phyloP scores from a whole-genome alignment of 371 early-diverging fungal genomes.

The Gilbertella persicaria region DNA sequence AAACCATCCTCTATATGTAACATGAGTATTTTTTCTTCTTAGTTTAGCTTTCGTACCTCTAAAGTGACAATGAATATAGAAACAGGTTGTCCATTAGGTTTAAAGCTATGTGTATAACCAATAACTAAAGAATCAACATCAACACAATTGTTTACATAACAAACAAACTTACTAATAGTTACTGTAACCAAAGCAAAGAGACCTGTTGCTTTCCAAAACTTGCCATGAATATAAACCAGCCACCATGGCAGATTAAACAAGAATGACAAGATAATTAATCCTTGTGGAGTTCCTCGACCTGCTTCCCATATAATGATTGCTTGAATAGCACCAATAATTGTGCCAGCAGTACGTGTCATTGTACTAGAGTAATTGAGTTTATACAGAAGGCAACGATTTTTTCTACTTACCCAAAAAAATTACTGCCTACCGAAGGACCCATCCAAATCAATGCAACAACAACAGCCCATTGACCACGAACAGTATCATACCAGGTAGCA shows the following conservation, averaged over 20 bases:
- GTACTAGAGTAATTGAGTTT: constrained; percentile 24
- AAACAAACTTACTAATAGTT: constrained; percentile 41
- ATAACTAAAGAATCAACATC: constrained; percentile 26
- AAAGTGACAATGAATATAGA: constrained; percentile 36
- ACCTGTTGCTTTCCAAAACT: constrained; percentile 48
- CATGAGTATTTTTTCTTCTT: background rate
- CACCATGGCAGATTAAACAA: constrained; percentile 45
- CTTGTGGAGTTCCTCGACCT: constrained; percentile 28
- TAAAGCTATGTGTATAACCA: constrained; percentile 39
- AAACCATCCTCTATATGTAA: constrained; percentile 28
- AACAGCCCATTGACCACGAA: constrained; percentile 47
- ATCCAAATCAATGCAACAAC: constrained; percentile 54
- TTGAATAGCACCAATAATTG: constrained; percentile 42
- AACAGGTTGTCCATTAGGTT: constrained; percentile 7
- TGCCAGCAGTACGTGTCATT: constrained; percentile 43
- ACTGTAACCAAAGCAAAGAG: constrained; percentile 46
- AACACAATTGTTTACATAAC: background rate
- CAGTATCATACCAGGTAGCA: constrained; percentile 35
- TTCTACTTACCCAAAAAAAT: constrained; percentile 43
- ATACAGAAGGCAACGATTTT: no score
- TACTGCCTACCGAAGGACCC: constrained; percentile 52
- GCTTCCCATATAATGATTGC: constrained; percentile 48
- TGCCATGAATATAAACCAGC: constrained; percentile 42
- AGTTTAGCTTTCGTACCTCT: constrained; percentile 20
- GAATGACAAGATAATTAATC: constrained; percentile 34